phyloP scores from a whole-genome alignment of 495 filamentous ascomycete genomes.

The Penicillium roqueforti region DNA sequence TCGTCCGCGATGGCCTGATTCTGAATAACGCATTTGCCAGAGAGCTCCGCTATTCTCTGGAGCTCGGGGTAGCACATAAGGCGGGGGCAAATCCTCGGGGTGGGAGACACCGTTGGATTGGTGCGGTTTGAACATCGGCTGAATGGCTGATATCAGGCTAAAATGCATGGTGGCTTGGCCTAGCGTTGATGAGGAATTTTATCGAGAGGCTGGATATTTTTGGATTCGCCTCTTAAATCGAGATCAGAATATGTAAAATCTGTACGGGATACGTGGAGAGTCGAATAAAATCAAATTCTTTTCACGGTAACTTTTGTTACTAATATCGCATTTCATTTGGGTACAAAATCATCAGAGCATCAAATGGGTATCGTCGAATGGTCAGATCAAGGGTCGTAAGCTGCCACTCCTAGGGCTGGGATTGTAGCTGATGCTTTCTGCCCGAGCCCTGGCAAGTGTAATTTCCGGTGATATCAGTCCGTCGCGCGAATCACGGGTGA shows the following conservation, averaged over 20 bases:
- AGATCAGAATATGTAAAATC: neutral
- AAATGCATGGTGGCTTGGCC: slow-evolving; percentile 1
- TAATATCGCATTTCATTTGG: neutral
- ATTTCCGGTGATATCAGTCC: slow-evolving; percentile 25
- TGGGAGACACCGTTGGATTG: neutral
- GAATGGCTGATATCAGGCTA: slow-evolving; percentile 16
- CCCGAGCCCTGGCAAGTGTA: slow-evolving; percentile 22
- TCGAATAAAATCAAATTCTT: neutral
- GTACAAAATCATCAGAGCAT: slow-evolving; percentile 4
- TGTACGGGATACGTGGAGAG: neutral
- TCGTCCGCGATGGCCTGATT: slow-evolving; percentile 19
- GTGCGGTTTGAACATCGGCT: slow-evolving; percentile 5
- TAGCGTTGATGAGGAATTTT: neutral
- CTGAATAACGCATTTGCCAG: neutral
- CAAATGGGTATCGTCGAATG: slow-evolving; percentile 10
- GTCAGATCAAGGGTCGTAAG: slow-evolving; percentile 31
- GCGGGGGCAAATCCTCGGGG: slow-evolving; percentile 8
- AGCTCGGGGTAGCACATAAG: slow-evolving; percentile 2
- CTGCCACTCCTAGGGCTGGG: slow-evolving; percentile 29
- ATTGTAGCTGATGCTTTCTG: slow-evolving; percentile 28
- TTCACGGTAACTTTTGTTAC: neutral
- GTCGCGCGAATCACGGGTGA: slow-evolving; percentile 17
- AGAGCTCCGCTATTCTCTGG: slow-evolving; percentile 1
- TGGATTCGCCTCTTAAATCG: neutral
- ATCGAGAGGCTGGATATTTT: neutral